These are phyloP conservation scores for Mikania micrantha DNA, from an alignment of 129 eudicot species.

Conservation along the genomic window DNA sequence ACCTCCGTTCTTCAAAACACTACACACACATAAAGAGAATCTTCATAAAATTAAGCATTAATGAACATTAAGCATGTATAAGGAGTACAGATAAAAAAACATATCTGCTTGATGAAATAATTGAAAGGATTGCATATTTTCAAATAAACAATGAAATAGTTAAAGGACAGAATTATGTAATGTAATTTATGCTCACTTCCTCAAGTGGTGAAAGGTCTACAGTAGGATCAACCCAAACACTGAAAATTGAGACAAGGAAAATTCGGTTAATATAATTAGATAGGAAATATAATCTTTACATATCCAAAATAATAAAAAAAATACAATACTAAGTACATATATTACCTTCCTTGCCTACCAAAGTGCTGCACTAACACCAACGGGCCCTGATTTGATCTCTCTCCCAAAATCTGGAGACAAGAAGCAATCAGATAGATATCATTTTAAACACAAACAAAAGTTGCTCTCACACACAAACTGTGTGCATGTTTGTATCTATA, in stretches of 20 bases:
- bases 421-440: neutral
- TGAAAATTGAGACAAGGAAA: slow-evolving; percentile 9
- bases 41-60: neutral
- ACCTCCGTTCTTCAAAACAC: slow-evolving; percentile 35
- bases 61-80: neutral
- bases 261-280: neutral
- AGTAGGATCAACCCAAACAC: slow-evolving; percentile 37
- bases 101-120: neutral
- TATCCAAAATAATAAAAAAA: neutral
- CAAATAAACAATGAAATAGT: neutral
- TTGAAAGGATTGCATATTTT: neutral
- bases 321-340: neutral
- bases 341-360: slow-evolving; percentile 38
- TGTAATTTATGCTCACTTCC: slow-evolving; percentile 22
- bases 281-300: neutral
- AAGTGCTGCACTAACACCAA: slow-evolving; percentile 28
- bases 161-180: neutral
- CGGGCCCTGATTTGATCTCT: neutral
- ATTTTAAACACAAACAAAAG: neutral
- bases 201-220: slow-evolving; percentile 32
- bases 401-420: slow-evolving; percentile 19
- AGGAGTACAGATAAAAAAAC: neutral
- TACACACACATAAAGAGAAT: slow-evolving; percentile 7
- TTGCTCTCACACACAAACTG: neutral
- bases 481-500: slow-evolving; percentile 2